Base-by-base conservation (phyloP, 1,284 basidiomycete species). In the Malassezia caprae region DNA sequence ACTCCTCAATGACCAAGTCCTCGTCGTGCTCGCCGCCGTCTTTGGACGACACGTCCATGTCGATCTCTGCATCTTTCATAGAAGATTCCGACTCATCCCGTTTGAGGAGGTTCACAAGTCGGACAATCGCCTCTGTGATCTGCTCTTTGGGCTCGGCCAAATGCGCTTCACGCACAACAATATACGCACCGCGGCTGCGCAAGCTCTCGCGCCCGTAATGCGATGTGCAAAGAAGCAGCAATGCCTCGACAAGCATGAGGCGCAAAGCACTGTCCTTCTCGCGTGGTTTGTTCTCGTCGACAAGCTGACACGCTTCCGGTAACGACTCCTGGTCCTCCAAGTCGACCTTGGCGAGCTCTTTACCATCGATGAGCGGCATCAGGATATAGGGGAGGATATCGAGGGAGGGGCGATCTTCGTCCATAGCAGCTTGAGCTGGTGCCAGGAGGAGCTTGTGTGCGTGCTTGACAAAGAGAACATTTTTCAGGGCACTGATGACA, bases 331-430 rank as follows among this genome's bases (percentile, higher is more conserved):
- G 87, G 53, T 90, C 88, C 84, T 93, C 74, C 23, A 62, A 51
- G 47, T 61, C 57, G 23, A 62, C 62, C 30, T 65, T 59, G 32
- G 59, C 48, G 42, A 67, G 53, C 42, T 96, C 93, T 75, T 96
- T 90, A 1, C 90, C 86, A 4, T 91, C 91, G 59, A 91, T 90
- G 2, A 99, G 80, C 0, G 93, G 93, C 4, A 93, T 81, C 1
- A 98, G 79, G 10, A 99, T 79, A 43, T 65, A 67, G 1, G 72
- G 70, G 15, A 74, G 58, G n/a, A 71, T 51, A 45, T 74, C 72
- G n/a, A 73, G 56, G 4, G 69, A 63, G 2, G 70, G 63, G 3
- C 63, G 58, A n/a, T 61, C 64, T 49, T 58, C 54, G 17, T 39
- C 13, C 28, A 17, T 30, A n/a, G 57, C 52, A 2, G 15, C 35